A percentile compares a stretch with the other conserved stretches of the same genome.
Evolutionary conservation across 768 basidiomycete genomes (phyloP).

Genomic region (Russula virescens): DNA sequence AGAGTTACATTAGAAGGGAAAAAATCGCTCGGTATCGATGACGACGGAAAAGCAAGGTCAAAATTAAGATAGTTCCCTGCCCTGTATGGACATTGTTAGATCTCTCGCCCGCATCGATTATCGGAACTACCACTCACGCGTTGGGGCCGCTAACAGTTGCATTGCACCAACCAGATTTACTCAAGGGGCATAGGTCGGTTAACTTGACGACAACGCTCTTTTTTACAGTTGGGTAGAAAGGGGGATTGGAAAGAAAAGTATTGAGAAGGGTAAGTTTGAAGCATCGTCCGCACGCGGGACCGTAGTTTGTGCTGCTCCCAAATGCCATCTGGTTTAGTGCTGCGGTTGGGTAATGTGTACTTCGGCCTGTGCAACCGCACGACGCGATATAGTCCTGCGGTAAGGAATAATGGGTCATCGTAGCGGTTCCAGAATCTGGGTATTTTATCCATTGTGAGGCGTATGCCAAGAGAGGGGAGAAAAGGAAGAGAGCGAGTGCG

Average conservation of each 20-base stretch:
- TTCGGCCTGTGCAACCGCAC: slow-evolving; percentile 64
- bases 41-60: slow-evolving; percentile 74
- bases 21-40: slow-evolving; percentile 58
- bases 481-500: slow-evolving; percentile 7
- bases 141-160: slow-evolving; percentile 59
- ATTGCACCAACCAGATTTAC: slow-evolving; percentile 60
- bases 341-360: slow-evolving; percentile 63
- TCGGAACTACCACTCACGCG: slow-evolving; percentile 40
- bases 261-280: slow-evolving; percentile 72
- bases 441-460: slow-evolving; percentile 57
- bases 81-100: slow-evolving; percentile 34
- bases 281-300: slow-evolving; percentile 71
- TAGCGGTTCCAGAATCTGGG: slow-evolving; percentile 55
- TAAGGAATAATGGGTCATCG: slow-evolving; percentile 69
- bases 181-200: slow-evolving; percentile 72
- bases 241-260: slow-evolving; percentile 59
- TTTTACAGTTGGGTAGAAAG: slow-evolving; percentile 55
- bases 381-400: slow-evolving; percentile 54
- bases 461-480: slow-evolving; percentile 23
- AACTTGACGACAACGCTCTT: slow-evolving; percentile 70
- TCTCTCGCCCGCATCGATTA: neutral
- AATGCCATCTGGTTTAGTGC: slow-evolving; percentile 77
- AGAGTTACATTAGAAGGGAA: slow-evolving; percentile 64
- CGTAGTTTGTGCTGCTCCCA: slow-evolving; percentile 65
- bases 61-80: slow-evolving; percentile 72